Conservation (phyloP, 2,329 filamentous ascomycete genomes). For the Thyridium curvatum region DNA sequence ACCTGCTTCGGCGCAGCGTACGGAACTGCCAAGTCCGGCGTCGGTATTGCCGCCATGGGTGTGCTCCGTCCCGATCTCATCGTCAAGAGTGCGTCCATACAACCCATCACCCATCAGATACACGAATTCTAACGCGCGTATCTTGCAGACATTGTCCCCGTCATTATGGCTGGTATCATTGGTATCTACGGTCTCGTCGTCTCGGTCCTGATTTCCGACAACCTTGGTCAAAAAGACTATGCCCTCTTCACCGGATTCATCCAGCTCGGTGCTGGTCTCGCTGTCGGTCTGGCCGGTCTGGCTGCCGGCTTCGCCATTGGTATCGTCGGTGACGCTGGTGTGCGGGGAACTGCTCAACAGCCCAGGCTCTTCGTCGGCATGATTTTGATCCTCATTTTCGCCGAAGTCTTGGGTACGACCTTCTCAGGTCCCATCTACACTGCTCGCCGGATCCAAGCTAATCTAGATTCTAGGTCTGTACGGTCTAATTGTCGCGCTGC, state of each 20-base stretch:
- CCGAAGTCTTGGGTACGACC: conserved; percentile 97
- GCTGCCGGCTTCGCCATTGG: conserved; percentile 83
- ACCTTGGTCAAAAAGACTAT: conserved; percentile 60
- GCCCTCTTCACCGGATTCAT: conserved; percentile 78
- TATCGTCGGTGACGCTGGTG: conserved; percentile 84
- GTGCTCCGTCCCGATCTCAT: conserved; percentile 96
- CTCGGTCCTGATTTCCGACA: conserved; percentile 79
- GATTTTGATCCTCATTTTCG: conserved; percentile 99
- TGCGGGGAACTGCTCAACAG: conserved; percentile 78
- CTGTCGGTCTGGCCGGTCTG: conserved; percentile 76
- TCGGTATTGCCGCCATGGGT: conserved; percentile 97
- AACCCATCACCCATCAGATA: conserved; percentile 8
- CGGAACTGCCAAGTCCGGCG: conserved; percentile 98
- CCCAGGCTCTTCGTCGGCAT: conserved; percentile 90
- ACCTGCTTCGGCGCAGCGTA: conserved; percentile 73
- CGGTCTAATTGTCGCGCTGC: conserved; percentile 94
- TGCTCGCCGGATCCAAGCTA: conserved; percentile 15
- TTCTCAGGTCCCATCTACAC: no score
- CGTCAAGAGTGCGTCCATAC: conserved; percentile 79
- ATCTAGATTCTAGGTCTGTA: conserved; percentile 68
- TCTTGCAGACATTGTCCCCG: conserved; percentile 84
- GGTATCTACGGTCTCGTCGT: conserved; percentile 95
- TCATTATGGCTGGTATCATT: conserved; percentile 99
- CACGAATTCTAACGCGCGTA: no score
- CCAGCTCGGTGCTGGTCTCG: conserved; percentile 76